A percentile compares a stretch with the other conserved stretches of the same genome.
Conservation (phyloP, 2,329 filamentous ascomycete genomes). For the Aspergillus proliferans region DNA sequence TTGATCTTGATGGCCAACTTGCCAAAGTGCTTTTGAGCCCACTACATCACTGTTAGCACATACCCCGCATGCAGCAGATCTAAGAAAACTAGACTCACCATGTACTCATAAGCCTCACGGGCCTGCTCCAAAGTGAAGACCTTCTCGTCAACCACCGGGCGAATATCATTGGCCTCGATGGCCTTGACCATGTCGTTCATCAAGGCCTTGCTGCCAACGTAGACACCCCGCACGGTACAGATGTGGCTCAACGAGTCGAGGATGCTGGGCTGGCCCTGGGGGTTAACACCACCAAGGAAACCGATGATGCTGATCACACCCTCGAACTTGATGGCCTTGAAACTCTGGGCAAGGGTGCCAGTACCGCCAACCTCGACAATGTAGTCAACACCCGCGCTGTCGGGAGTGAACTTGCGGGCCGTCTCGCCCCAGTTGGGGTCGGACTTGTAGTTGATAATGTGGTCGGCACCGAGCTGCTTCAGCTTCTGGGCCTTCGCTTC, state of each 20-base stretch:
- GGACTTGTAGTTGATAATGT: constrained; percentile 57
- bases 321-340: constrained; percentile 50
- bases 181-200: constrained; percentile 56
- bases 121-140: constrained; percentile 49
- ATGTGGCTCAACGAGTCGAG: constrained; percentile 46
- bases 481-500: constrained; percentile 50
- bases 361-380: constrained; percentile 62
- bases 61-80: background rate
- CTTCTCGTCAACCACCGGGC: constrained; percentile 54
- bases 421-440: constrained; percentile 55
- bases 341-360: constrained; percentile 52
- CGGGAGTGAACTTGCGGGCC: constrained; percentile 46
- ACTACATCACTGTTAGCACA: constrained; percentile 24
- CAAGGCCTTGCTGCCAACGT: constrained; percentile 51
- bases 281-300: constrained; percentile 47
- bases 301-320: constrained; percentile 54
- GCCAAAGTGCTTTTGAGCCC: constrained; percentile 51
- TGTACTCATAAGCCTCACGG: constrained; percentile 51
- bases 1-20: constrained; percentile 47
- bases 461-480: constrained; percentile 51
- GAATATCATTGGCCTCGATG: constrained; percentile 54
- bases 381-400: constrained; percentile 53
- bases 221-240: constrained; percentile 53
- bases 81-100: constrained; percentile 28
- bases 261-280: constrained; percentile 45